Base-by-base conservation (phyloP, 2,329 filamentous ascomycete genomes). In the Colletotrichum abscissum region DNA sequence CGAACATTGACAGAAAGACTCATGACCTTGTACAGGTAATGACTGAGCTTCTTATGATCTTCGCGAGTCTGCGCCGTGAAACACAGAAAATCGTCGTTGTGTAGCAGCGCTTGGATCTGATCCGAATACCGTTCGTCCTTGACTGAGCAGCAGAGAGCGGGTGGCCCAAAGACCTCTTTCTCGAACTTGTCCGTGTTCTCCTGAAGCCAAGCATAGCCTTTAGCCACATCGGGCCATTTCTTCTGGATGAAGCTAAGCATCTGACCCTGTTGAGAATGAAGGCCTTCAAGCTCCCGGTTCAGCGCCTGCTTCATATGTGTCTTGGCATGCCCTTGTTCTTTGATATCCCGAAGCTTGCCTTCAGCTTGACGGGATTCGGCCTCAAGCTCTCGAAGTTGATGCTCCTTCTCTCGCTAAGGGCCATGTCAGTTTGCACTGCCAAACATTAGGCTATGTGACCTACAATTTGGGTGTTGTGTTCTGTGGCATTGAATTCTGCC, bases 131-230 rank as follows among this genome's bases (percentile, higher is more conserved):
- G 88, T 46, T 91, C 87, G 76, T 97, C 90, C 76, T 92, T 95
- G 66, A 98, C 85, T 0, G 93, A 93, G 82, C 95, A 98, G 71
- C 89, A 92, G 38, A 98, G 85, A 78, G 97, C 90, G 0, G 95
- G 92, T 6, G 95, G 95, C 0, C 94, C 95, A 79, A 93, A 95
- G 5, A 98, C 92, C 71, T 93, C 88, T 76, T 93, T 91, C 78
- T 93, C 89, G 75, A 98, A 97, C 62, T 88, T 82, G 67, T 88
- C 80, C 72, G 88, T 88, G 79, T 99, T 91, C 2, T 90, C 81
- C 78, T 94, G 89, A 64, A 98, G 88, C 95, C 96, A 99, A 55
- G 92, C 87, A 91, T 94, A 98, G 2, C 92, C 95, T 76, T 80
- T 85, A 12, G 89, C 88, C 2, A 93, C 90, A 69, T 98, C 93